Percentiles rank a stretch among this genome's conserved stretches.
These are phyloP conservation scores for Polysphondylium violaceum DNA, from an alignment of 78 protist species.

Conservation along the genomic window DNA sequence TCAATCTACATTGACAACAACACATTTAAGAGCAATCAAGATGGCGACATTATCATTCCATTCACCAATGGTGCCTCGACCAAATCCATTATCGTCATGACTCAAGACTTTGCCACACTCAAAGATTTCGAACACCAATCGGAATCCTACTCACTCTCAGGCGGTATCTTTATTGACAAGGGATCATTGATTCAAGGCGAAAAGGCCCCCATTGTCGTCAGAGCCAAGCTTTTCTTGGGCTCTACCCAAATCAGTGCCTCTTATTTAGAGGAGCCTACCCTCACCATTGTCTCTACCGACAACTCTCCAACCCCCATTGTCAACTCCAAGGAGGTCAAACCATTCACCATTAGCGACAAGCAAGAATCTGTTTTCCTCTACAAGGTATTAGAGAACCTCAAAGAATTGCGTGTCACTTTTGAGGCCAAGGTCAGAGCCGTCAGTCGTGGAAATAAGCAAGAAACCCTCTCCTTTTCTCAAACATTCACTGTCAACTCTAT, in stretches of 20 bases:
- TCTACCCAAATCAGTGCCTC: slow-evolving; percentile 22
- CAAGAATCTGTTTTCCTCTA: slow-evolving; percentile 47
- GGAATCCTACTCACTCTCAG: slow-evolving; percentile 11
- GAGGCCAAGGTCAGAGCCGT: slow-evolving; percentile 16
- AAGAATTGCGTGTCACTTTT: not conserved
- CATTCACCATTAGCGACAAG: slow-evolving; percentile 19
- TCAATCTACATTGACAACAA: slow-evolving; percentile 34
- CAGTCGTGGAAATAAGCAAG: not conserved
- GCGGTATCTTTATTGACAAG: slow-evolving; percentile 53
- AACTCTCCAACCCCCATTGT: not conserved
- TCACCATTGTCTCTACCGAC: slow-evolving; percentile 25
- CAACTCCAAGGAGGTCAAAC: slow-evolving; percentile 38
- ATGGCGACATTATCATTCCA: slow-evolving; percentile 77
- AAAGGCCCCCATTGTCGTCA: slow-evolving; percentile 56
- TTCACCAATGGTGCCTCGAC: not conserved
- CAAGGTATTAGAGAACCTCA: slow-evolving; percentile 59
- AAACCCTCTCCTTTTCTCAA: not conserved
- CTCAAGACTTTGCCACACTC: slow-evolving; percentile 27
- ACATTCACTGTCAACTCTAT: slow-evolving; percentile 22
- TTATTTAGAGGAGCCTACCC: slow-evolving; percentile 33
- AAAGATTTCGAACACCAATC: slow-evolving; percentile 14
- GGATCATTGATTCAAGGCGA: slow-evolving; percentile 55
- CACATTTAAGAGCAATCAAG: slow-evolving; percentile 35
- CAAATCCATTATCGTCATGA: slow-evolving; percentile 7
- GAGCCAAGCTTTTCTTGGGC: slow-evolving; percentile 26